Conservation (phyloP, 352 stramenopile genomes). For the Phytophthora meadii region DNA sequence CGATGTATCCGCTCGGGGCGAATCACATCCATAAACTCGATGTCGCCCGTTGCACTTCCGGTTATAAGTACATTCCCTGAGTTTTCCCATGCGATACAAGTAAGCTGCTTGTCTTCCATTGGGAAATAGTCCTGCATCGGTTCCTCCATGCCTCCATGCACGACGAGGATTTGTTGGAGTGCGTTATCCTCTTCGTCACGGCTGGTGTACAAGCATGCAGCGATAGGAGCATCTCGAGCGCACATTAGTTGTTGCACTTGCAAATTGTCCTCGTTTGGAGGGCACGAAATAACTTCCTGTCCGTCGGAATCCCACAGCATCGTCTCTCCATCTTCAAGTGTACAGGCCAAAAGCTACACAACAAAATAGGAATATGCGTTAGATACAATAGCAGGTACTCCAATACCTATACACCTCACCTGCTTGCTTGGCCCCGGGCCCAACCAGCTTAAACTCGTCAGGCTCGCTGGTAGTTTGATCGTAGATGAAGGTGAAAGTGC, state of each 20-base stretch:
- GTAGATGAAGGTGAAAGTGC: slow-evolving; percentile 28
- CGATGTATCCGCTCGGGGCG: slow-evolving; percentile 34
- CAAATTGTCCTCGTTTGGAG: slow-evolving; percentile 27
- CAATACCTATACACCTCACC: slow-evolving; percentile 22
- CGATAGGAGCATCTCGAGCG: slow-evolving; percentile 41
- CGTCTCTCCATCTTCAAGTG: slow-evolving; percentile 32
- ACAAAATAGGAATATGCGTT: slow-evolving; percentile 10
- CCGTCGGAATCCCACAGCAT: slow-evolving; percentile 45
- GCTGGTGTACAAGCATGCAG: slow-evolving; percentile 38
- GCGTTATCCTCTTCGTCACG: slow-evolving; percentile 32
- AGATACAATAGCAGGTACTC: neutral
- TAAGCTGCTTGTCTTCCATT: slow-evolving; percentile 48
- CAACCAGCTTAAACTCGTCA: slow-evolving; percentile 42
- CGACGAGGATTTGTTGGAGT: slow-evolving; percentile 42
- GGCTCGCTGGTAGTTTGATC: slow-evolving; percentile 34
- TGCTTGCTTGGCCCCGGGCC: slow-evolving; percentile 38
- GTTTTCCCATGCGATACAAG: slow-evolving; percentile 44
- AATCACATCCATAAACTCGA: slow-evolving; percentile 48
- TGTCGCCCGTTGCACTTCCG: slow-evolving; percentile 32
- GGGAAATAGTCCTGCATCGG: slow-evolving; percentile 44
- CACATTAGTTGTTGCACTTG: slow-evolving; percentile 40
- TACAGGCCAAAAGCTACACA: slow-evolving; percentile 39
- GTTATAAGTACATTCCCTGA: slow-evolving; percentile 33
- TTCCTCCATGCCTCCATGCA: slow-evolving; percentile 45
- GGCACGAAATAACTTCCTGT: slow-evolving; percentile 33